These are phyloP conservation scores for Backusella macrospora DNA, from an alignment of 192 early-diverging fungal species.

Conservation along the genomic window DNA sequence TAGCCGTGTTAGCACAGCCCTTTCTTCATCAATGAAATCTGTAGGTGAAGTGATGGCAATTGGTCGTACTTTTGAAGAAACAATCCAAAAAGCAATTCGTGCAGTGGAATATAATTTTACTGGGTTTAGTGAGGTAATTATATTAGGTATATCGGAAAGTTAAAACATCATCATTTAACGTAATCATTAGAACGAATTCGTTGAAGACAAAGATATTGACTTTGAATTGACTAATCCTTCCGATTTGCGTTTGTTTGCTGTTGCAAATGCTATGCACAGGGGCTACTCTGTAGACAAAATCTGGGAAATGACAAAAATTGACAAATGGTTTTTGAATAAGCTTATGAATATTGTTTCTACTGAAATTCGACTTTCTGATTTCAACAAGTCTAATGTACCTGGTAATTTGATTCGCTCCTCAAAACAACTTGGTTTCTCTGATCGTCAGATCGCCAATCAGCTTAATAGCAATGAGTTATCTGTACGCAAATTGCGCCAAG, in stretches of 20 bases:
- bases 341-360: slow-evolving; percentile 85
- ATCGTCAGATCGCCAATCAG: slow-evolving; percentile 77
- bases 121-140: slow-evolving; percentile 70
- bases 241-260: slow-evolving; percentile 93
- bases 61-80: slow-evolving; percentile 97
- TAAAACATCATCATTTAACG: neutral
- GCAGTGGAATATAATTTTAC: slow-evolving; percentile 86
- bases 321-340: slow-evolving; percentile 98
- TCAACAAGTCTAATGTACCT: slow-evolving; percentile 66
- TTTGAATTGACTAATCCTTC: slow-evolving; percentile 89
- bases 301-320: slow-evolving; percentile 88
- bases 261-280: slow-evolving; percentile 92
- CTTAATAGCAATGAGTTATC: slow-evolving; percentile 86
- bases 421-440: slow-evolving; percentile 98
- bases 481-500: slow-evolving; percentile 79
- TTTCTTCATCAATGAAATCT: slow-evolving; percentile 94
- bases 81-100: slow-evolving; percentile 94
- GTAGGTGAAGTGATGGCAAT: slow-evolving; percentile 99
- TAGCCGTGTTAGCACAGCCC: slow-evolving; percentile 85
- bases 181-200: slow-evolving; percentile 57
- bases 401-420: slow-evolving; percentile 61
- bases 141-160: neutral
- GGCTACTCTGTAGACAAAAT: slow-evolving; percentile 94
- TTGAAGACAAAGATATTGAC: slow-evolving; percentile 72
- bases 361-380: slow-evolving; percentile 67